Conservation (phyloP, 495 filamentous ascomycete species). For the Annulohypoxylon stygium region DNA sequence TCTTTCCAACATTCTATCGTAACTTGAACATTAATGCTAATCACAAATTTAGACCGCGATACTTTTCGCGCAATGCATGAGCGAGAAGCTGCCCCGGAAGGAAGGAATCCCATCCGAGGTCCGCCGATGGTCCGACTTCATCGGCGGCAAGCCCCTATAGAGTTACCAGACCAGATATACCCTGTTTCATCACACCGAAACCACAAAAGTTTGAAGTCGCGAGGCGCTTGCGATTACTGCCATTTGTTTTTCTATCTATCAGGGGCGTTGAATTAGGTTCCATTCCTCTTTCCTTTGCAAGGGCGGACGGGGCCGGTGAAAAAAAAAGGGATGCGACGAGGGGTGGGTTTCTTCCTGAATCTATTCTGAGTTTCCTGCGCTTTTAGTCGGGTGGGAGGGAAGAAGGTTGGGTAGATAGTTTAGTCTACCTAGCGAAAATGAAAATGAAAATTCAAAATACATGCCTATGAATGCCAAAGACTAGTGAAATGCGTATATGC, state of each 20-base stretch:
- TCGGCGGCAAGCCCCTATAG: constrained; percentile 90
- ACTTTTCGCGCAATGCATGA: constrained; percentile 96
- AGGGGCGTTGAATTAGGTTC: constrained; percentile 25
- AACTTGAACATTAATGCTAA: constrained; percentile 31
- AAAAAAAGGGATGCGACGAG: constrained; percentile 3
- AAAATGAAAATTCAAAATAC: constrained; percentile 15
- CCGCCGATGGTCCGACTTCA: constrained; percentile 92
- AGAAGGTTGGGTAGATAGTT: constrained; percentile 1
- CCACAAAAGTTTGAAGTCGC: background rate
- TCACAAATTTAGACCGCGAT: constrained; percentile 78
- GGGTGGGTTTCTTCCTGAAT: background rate
- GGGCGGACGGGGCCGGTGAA: background rate
- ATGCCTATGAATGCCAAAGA: background rate
- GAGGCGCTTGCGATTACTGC: constrained; percentile 1
- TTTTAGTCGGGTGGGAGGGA: background rate
- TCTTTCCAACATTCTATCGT: background rate
- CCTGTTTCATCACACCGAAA: background rate
- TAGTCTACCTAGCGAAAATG: background rate
- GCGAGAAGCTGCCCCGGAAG: constrained; percentile 86
- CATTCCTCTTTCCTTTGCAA: background rate
- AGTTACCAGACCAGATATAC: constrained; percentile 44
- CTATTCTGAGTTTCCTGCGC: background rate
- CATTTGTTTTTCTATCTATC: constrained; percentile 4
- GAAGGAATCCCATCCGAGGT: constrained; percentile 91
- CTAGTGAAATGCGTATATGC: background rate